Evolutionary conservation across 164 flowering plant genomes (phyloP).

Genomic region (Litsea cubeba): DNA sequence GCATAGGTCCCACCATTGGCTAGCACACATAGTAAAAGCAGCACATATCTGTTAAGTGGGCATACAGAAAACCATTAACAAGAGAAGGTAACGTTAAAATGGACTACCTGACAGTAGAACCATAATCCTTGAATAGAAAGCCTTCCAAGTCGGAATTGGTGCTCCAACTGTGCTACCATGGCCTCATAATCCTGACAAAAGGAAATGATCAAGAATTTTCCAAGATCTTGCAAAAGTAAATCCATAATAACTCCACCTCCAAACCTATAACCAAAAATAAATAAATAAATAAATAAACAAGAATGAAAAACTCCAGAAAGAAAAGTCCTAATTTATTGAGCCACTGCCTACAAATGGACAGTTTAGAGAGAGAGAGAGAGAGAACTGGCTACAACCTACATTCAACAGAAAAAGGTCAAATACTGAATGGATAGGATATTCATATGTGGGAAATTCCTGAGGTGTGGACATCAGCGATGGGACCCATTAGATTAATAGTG

Average conservation of each 20-base stretch:
- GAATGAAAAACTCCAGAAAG: no score
- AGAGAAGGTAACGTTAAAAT: neutral
- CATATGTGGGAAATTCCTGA: no score
- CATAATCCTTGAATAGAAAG: conserved; percentile 95
- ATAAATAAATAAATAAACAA: no score
- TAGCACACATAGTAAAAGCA: conserved; percentile 21
- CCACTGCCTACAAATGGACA: no score
- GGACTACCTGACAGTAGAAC: conserved; percentile 91
- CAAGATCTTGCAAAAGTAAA: neutral
- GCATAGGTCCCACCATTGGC: conserved; percentile 96
- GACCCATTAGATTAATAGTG: no score
- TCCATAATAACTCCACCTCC: neutral
- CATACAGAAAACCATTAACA: neutral
- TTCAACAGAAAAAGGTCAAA: no score
- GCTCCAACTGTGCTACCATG: conserved; percentile 97
- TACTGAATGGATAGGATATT: no score
- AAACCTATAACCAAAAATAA: neutral
- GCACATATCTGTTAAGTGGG: neutral
- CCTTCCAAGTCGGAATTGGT: conserved; percentile 89
- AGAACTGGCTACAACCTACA: no score
- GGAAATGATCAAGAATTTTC: neutral
- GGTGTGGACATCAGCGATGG: no score
- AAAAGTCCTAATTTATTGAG: neutral
- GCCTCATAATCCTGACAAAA: conserved; percentile 83
- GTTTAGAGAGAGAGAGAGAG: no score